Conservation (phyloP, 1,284 basidiomycete genomes). For the Puccinia sorghi region DNA sequence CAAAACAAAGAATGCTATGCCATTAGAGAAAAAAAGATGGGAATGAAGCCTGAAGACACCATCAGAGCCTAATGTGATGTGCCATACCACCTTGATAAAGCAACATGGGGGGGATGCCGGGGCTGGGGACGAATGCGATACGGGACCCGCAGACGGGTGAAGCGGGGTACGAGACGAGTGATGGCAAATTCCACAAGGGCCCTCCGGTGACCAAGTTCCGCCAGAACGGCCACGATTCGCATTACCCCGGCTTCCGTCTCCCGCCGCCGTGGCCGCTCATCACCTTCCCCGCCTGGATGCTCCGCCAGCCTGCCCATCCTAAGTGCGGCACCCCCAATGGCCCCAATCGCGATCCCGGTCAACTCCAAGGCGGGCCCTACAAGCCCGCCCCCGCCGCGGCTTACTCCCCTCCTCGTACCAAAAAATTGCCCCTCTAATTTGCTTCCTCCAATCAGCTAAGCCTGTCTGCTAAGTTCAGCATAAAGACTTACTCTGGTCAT, state of each 20-base stretch:
- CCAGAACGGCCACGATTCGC: neutral
- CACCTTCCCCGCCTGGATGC: neutral
- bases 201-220: neutral
- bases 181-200: slow-evolving; percentile 15
- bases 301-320: slow-evolving; percentile 1
- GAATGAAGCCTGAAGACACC: too few relatives aligned
- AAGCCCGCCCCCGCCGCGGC: slow-evolving; percentile 8
- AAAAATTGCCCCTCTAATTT: neutral
- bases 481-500: too few relatives aligned
- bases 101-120: slow-evolving; percentile 27
- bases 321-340: slow-evolving; percentile 20
- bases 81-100: too few relatives aligned
- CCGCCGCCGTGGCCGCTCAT: neutral
- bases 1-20: too few relatives aligned
- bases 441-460: neutral
- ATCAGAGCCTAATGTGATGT: too few relatives aligned
- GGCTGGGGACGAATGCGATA: slow-evolving; percentile 20
- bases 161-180: slow-evolving; percentile 36
- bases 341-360: slow-evolving; percentile 15
- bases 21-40: too few relatives aligned
- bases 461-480: too few relatives aligned
- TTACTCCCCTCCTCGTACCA: neutral
- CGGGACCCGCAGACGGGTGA: slow-evolving; percentile 31
- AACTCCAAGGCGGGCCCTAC: neutral
- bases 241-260: slow-evolving; percentile 14